A percentile compares a stretch with the other conserved stretches of the same genome.
These are phyloP conservation scores for Hanseniaspora nectarophila DNA, from an alignment of 805 yeast genomes.

Conservation along the genomic window DNA sequence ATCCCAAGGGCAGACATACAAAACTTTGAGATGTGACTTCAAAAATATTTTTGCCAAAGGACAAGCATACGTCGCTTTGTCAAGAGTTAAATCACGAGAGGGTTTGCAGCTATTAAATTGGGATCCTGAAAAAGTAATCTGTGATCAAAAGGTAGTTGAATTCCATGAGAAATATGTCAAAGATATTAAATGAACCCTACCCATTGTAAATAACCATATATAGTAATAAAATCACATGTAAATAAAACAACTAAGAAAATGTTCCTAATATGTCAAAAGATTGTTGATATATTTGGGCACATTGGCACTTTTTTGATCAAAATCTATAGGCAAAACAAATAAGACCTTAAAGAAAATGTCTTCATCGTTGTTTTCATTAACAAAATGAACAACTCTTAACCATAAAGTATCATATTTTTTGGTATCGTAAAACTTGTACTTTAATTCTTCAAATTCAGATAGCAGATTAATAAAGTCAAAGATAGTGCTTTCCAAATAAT, in stretches of 20 bases:
- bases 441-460: constrained; percentile 6
- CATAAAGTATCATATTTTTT: constrained; percentile 4
- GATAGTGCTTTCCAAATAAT: constrained; percentile 6
- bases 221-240: too few relatives aligned
- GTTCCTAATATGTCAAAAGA: neutral
- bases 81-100: constrained; percentile 73
- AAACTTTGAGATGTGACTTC: constrained; percentile 66
- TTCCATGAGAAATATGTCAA: constrained; percentile 41
- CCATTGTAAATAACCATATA: too few relatives aligned
- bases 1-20: constrained; percentile 85
- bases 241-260: too few relatives aligned
- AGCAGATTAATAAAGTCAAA: constrained; percentile 6
- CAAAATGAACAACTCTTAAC: constrained; percentile 9
- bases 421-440: neutral
- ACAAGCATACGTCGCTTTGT: constrained; percentile 90
- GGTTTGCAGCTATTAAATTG: constrained; percentile 78
- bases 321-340: neutral
- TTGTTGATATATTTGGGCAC: neutral
- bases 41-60: constrained; percentile 73
- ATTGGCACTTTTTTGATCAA: neutral
- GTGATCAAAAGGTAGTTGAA: constrained; percentile 56
- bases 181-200: neutral
- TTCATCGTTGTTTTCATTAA: neutral
- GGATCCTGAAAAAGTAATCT: constrained; percentile 46
- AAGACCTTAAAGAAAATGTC: neutral